A percentile compares a stretch with the other conserved stretches of the same genome.
Evolutionary conservation across 352 stramenopile genomes (phyloP).

Genomic region (Phytophthora sp.): DNA sequence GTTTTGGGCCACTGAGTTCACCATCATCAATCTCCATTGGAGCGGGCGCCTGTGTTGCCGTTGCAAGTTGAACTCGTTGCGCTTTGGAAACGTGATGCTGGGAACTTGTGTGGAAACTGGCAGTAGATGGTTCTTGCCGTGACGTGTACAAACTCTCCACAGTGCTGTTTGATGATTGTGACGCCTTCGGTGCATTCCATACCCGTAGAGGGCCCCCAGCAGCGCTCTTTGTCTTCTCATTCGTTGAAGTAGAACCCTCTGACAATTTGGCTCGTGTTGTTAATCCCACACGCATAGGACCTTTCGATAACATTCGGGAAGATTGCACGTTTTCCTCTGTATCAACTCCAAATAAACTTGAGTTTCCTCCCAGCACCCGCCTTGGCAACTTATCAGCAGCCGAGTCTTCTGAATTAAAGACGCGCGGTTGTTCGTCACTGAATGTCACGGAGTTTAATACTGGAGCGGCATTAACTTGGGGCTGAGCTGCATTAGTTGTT

Average conservation of each 20-base stretch:
- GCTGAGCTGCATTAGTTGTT: slow-evolving; percentile 15
- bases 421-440: slow-evolving; percentile 13
- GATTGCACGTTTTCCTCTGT: slow-evolving; percentile 14
- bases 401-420: slow-evolving; percentile 20
- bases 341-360: slow-evolving; percentile 19
- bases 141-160: slow-evolving; percentile 40
- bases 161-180: slow-evolving; percentile 23
- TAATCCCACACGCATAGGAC: slow-evolving; percentile 48
- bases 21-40: slow-evolving; percentile 26
- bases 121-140: slow-evolving; percentile 36
- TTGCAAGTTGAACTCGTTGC: slow-evolving; percentile 46
- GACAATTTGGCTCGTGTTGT: slow-evolving; percentile 36
- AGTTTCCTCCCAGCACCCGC: slow-evolving; percentile 30
- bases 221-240: slow-evolving; percentile 33
- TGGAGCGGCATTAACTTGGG: slow-evolving; percentile 12
- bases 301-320: slow-evolving; percentile 49
- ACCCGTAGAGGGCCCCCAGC: slow-evolving; percentile 47
- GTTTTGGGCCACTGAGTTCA: slow-evolving; percentile 24
- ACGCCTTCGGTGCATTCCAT: slow-evolving; percentile 35
- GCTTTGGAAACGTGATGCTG: slow-evolving; percentile 31
- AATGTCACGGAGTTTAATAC: slow-evolving; percentile 25
- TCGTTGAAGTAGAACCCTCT: slow-evolving; percentile 15
- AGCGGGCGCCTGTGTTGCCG: slow-evolving; percentile 23
- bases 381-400: slow-evolving; percentile 28
- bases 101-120: slow-evolving; percentile 44